phyloP scores from a whole-genome alignment of 148 eudicot genomes.

The Salicornia ramosissima region DNA sequence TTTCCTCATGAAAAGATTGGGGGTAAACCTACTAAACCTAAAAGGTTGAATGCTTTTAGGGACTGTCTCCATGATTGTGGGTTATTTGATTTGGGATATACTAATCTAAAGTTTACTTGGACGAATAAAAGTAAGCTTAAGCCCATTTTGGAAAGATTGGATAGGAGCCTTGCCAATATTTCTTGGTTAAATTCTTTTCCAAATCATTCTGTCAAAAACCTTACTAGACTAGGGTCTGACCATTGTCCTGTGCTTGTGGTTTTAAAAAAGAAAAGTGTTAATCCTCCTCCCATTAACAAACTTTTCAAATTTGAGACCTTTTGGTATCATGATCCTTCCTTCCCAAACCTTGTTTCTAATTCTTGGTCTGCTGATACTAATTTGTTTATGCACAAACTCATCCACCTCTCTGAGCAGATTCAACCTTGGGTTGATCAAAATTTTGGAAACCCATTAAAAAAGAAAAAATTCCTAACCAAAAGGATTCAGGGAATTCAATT shows the following conservation, averaged over 20 bases:
- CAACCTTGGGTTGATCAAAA: neutral
- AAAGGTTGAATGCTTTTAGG: neutral
- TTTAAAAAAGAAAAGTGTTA: too few relatives aligned
- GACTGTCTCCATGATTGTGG: neutral
- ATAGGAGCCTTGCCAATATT: neutral
- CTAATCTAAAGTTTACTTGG: neutral
- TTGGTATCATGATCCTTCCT: neutral
- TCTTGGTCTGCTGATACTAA: too few relatives aligned
- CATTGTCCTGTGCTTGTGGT: neutral
- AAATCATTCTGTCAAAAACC: neutral
- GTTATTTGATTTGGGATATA: neutral
- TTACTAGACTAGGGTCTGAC: neutral
- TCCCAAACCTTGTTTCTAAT: too few relatives aligned
- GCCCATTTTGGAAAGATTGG: neutral
- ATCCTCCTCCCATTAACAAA: neutral
- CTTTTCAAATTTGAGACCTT: neutral
- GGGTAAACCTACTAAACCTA: neutral
- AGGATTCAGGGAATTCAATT: neutral
- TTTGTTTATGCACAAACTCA: too few relatives aligned
- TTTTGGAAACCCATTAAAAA: too few relatives aligned
- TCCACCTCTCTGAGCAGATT: too few relatives aligned
- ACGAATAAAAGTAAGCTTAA: neutral
- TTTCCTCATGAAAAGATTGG: neutral
- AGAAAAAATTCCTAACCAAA: too few relatives aligned
- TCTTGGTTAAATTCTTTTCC: neutral